These are phyloP conservation scores for Raddia distichophylla DNA, from an alignment of 176 grass and related monocot genomes.

Conservation along the genomic window DNA sequence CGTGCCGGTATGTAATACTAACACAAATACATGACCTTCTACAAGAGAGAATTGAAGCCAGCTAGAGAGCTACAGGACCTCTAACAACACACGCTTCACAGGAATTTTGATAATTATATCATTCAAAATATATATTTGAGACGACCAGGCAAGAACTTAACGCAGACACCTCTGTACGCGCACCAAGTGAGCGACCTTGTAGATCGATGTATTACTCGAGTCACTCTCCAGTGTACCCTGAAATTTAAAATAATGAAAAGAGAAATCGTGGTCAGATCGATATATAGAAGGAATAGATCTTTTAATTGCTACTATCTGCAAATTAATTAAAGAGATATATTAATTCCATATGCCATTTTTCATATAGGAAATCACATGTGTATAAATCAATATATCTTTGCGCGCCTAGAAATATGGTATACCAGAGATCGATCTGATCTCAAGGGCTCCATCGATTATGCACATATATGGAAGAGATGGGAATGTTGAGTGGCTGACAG, in stretches of 20 bases:
- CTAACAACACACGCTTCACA: too few relatives aligned
- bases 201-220: background rate
- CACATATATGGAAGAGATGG: constrained; percentile 22
- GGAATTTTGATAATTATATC: background rate
- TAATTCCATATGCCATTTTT: background rate
- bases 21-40: background rate
- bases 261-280: background rate
- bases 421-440: constrained; percentile 3
- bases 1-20: too few relatives aligned
- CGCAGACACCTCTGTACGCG: background rate
- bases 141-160: background rate
- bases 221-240: background rate
- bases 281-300: background rate
- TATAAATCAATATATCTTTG: background rate
- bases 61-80: background rate
- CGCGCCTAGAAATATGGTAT: background rate
- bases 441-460: background rate
- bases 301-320: background rate
- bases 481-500: constrained; percentile 54
- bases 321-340: background rate
- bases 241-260: background rate
- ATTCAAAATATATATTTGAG: background rate
- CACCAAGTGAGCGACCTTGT: background rate
- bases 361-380: background rate
- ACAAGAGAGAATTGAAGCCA: background rate